A percentile compares a stretch with the other conserved stretches of the same genome.
Conservation (phyloP, 345 rosid species). For the Brassica juncea region DNA sequence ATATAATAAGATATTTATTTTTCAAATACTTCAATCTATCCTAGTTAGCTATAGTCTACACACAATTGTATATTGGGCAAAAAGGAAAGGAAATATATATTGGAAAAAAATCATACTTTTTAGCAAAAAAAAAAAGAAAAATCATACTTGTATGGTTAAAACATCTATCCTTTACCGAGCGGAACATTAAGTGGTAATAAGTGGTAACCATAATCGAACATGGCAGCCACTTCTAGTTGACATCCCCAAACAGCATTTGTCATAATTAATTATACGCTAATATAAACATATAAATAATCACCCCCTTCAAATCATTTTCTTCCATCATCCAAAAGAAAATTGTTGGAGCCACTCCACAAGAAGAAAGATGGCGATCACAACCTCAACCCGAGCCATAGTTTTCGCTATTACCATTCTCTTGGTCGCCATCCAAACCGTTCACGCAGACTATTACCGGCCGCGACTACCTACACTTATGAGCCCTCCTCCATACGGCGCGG, state of each 20-base stretch:
- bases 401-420: constrained; percentile 24
- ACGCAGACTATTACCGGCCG: constrained; percentile 35
- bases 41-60: neutral
- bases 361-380: constrained; percentile 27
- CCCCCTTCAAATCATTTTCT: constrained; percentile 6
- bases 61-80: neutral
- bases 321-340: constrained; percentile 15
- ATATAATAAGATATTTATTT: too few species aligned
- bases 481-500: constrained; percentile 21
- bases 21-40: neutral
- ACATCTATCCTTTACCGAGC: constrained; percentile 4
- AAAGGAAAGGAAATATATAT: neutral
- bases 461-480: constrained; percentile 3
- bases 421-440: constrained; percentile 31
- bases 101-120: neutral
- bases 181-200: constrained; percentile 41
- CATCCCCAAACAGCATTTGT: constrained; percentile 24
- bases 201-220: constrained; percentile 57
- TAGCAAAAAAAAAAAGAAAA: too few species aligned
- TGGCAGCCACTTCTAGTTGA: constrained; percentile 47
- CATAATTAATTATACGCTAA: constrained; percentile 7
- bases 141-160: neutral
- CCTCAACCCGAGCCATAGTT: constrained; percentile 21
- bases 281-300: constrained; percentile 25
- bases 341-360: constrained; percentile 9